phyloP scores from a whole-genome alignment of 495 filamentous ascomycete species.

The Neurospora sp. region DNA sequence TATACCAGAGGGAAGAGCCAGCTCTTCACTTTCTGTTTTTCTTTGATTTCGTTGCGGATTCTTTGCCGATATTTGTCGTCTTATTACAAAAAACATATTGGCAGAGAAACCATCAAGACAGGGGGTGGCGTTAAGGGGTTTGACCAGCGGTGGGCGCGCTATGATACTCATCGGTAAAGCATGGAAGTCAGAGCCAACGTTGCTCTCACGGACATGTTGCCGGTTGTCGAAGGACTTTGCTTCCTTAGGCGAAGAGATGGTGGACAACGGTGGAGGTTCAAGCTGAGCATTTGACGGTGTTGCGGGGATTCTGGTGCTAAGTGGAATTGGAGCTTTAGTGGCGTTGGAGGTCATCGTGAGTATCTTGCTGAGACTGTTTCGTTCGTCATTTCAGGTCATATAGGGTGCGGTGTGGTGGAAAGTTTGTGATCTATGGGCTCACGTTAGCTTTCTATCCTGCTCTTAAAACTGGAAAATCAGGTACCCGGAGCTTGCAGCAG shows the following conservation, averaged over 20 bases:
- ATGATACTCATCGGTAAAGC: not conserved
- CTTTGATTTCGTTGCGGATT: not conserved
- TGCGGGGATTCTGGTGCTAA: not conserved
- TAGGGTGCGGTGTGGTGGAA: not conserved
- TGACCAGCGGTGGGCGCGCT: not conserved
- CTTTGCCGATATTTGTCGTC: not conserved
- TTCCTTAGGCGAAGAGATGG: not conserved
- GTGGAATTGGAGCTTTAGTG: not conserved
- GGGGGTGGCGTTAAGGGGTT: not conserved
- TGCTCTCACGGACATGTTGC: not conserved
- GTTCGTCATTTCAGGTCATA: not conserved
- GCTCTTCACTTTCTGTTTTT: not conserved
- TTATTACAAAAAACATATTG: not conserved
- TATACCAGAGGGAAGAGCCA: not conserved
- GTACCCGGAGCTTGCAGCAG: not conserved
- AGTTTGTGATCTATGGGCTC: not conserved
- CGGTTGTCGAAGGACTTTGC: not conserved
- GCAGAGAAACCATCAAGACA: not conserved
- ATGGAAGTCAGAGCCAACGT: not conserved
- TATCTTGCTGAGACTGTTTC: not conserved
- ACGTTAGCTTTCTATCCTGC: not conserved
- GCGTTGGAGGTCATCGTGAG: not conserved
- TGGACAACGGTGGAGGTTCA: not conserved
- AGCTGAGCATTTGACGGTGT: not conserved
- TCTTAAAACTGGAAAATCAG: not conserved